Percentiles rank a stretch among this genome's conserved stretches.
These are phyloP conservation scores for Rhizomucor miehei DNA, from an alignment of 371 early-diverging fungal genomes.

Conservation along the genomic window DNA sequence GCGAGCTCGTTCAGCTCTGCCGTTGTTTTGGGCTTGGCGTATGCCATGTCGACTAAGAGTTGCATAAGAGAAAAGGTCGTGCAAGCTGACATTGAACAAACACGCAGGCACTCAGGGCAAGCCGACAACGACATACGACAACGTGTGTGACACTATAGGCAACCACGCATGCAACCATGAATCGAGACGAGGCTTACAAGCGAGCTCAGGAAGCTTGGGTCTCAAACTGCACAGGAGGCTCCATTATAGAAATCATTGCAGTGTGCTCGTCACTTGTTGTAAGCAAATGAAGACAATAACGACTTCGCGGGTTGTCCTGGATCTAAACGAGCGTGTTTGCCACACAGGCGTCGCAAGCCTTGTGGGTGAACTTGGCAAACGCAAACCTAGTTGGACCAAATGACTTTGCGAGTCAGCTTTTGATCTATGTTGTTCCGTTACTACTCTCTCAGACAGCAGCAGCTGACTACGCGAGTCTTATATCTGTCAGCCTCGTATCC, in stretches of 20 bases:
- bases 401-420: constrained; percentile 23
- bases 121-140: not conserved
- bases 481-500: constrained; percentile 25
- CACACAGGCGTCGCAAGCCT: constrained; percentile 24
- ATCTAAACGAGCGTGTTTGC: not conserved
- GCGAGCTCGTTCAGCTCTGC: constrained; percentile 41
- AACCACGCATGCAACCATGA: constrained; percentile 12
- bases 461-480: constrained; percentile 28
- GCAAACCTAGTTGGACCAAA: constrained; percentile 8
- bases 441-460: constrained; percentile 24
- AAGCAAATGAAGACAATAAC: constrained; percentile 3
- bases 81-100: no score
- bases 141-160: no score
- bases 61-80: not conserved
- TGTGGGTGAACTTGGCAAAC: constrained; percentile 23
- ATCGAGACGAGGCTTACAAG: constrained; percentile 46
- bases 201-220: constrained; percentile 71
- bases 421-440: constrained; percentile 32
- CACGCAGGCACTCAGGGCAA: not conserved
- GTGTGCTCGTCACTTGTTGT: constrained; percentile 57
- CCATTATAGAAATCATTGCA: constrained; percentile 56
- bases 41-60: constrained; percentile 7
- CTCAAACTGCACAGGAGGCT: constrained; percentile 65
- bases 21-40: constrained; percentile 25
- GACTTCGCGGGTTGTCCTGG: constrained; percentile 7